Base-by-base conservation (phyloP, 2,329 filamentous ascomycete genomes). In the Emmonsiellopsis sp. region DNA sequence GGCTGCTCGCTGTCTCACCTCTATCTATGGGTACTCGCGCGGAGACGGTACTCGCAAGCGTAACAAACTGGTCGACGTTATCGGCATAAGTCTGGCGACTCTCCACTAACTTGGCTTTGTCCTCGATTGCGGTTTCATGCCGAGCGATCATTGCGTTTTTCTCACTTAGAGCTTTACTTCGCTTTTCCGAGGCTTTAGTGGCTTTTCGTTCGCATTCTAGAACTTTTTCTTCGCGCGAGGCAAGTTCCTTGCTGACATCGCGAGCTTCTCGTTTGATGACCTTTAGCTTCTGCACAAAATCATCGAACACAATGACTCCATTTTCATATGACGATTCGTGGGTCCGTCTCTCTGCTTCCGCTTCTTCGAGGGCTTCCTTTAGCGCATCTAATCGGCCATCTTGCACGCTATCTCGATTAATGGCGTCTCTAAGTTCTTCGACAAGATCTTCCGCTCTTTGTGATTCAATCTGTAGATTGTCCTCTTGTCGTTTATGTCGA, bases 311-410 rank as follows among this genome's bases (percentile, higher is more conserved):
- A 31, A 63, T 63, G 2, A 74, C 61, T 17, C 74, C 69, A 58
- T 84, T 81, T 55, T 74, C 63, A 53, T 72, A 77, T 2, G 77
- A 73, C 1, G 67, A 71, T 55, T 73, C 65, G 39, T 71, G 60
- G 5, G 73, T 55, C n/a, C 63, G 60, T 49, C 70, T 67, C 17
- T 78, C 74, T n/a, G 70, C 69, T 65, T 80, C 68, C 63, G 64
- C 83, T 6, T 83, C 80, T 53, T 74, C 69, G 1, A 94, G 75
- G 47, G 81, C 74, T 13, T 73, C 68, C 52, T 78, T 78, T 2
- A 89, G 72, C 10, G 72, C 71, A 45, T 83, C 78, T 1, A 92
- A 72, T 51, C 78, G 77, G 48, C 81, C 84, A 63, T 89, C 88
- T 52, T 83, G 81, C 2, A 85, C 74, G 49, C 69, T 72, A 53